Base-by-base conservation (phyloP, 495 filamentous ascomycete genomes). In the Ramalina peruviana region DNA sequence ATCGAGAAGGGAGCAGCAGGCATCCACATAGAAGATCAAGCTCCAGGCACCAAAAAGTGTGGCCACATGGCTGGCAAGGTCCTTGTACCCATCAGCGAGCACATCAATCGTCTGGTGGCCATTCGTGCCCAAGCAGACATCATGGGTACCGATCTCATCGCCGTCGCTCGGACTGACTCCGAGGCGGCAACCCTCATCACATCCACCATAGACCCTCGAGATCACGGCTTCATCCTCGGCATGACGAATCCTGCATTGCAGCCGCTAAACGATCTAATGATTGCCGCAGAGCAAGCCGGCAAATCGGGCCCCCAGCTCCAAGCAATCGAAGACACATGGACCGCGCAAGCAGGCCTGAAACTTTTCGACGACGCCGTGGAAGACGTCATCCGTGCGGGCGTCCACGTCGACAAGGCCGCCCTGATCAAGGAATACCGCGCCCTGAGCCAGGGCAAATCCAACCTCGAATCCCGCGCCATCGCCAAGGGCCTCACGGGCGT, bases 11-110 rank as follows among this genome's bases (percentile, higher is more conserved):
- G 92, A 61, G 92, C 92, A 33, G 92, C 92, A 39, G 92, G 92
- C 58, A 95, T 98, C 60, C 92, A 98, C 66, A 96, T 98, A 55
- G 92, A 98, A 68, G 92, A 98, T 62, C 92, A 98, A 68, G 92
- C 92, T 10, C 90, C 92, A 1, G 92, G 92, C 38, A 98, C 92
- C 36, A 98, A 98, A 79, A 98, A 98, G 73, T 98, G 92, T 62
- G 92, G 92, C 49, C 92, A 98, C 69, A 98, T 98, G 92, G 92
- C 92, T 54, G 92, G 92, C 58, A 98, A 98, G 72, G 92, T 98
- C 27, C 75, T 98, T 43, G 92, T 98, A 45, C 92, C 92, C 36
- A 94, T 97, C 65, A 83, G 79, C 69, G 92, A 98, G 70, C 92
- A 98, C 71, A 94, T 97, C 75, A 98, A 97, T 72, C 85, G 92